These are phyloP conservation scores for Phycomyces nitens DNA, from an alignment of 192 early-diverging fungal species.

Conservation along the genomic window DNA sequence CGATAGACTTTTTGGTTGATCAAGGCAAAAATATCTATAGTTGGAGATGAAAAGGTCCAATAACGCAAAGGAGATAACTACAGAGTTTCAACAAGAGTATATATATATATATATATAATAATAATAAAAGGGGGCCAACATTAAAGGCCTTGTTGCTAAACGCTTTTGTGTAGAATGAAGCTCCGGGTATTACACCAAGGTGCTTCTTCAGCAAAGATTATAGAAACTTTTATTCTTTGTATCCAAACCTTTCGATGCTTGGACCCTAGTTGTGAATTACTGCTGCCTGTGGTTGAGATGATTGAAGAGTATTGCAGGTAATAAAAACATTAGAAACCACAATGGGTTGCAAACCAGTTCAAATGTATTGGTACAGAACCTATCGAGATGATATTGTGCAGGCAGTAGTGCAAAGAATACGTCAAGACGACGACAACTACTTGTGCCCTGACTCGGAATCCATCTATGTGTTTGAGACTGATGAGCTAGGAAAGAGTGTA, in stretches of 20 bases:
- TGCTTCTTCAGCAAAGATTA: conserved; percentile 19
- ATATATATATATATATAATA: no score
- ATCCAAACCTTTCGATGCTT: conserved; percentile 8
- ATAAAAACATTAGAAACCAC: not conserved
- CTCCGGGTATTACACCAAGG: conserved; percentile 18
- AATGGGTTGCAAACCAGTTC: no score
- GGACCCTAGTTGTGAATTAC: conserved; percentile 15
- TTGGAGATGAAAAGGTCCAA: no score
- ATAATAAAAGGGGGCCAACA: no score
- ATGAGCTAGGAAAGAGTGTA: not conserved
- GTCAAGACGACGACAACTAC: conserved; percentile 6
- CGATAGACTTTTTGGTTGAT: no score
- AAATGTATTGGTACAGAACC: conserved; percentile 3
- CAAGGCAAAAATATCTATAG: no score
- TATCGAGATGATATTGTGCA: conserved; percentile 14
- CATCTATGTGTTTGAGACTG: conserved; percentile 8
- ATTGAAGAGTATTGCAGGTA: conserved; percentile 20
- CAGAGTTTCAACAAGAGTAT: no score
- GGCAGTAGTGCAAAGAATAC: conserved; percentile 18
- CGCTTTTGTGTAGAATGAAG: conserved; percentile 3
- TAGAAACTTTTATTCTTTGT: conserved; percentile 16
- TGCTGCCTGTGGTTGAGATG: conserved; percentile 6
- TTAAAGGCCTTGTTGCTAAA: no score
- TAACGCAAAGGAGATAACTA: no score
- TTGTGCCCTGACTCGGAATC: conserved; percentile 1